phyloP scores from a whole-genome alignment of 768 basidiomycete genomes.

The Amanita rimosa region DNA sequence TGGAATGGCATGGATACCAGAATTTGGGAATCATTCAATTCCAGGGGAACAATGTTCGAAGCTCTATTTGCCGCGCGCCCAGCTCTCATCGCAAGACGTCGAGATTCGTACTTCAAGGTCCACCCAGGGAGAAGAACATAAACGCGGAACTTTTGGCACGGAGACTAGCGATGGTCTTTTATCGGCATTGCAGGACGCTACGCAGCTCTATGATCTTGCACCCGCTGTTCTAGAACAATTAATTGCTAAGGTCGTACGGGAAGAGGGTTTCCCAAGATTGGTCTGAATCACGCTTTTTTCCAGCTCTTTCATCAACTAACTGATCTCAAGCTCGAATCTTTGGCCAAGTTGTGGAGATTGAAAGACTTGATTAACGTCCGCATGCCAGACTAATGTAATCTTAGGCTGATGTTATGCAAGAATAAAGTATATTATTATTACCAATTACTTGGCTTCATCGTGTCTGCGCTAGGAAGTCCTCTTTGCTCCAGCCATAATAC shows the following conservation, averaged over 20 bases:
- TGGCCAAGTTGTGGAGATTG: slow-evolving; percentile 42
- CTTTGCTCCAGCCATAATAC: slow-evolving; percentile 57
- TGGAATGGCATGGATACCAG: background rate
- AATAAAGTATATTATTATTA: background rate
- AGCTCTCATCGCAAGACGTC: slow-evolving; percentile 1
- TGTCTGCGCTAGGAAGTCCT: slow-evolving; percentile 20
- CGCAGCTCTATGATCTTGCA: slow-evolving; percentile 44
- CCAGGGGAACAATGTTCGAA: background rate
- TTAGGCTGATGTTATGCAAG: no score
- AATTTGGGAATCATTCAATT: background rate
- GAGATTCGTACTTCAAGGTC: background rate
- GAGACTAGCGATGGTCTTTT: slow-evolving; percentile 15
- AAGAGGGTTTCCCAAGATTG: slow-evolving; percentile 70
- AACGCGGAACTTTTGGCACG: background rate
- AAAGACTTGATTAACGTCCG: slow-evolving; percentile 24
- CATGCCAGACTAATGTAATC: background rate
- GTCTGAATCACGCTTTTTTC: slow-evolving; percentile 25
- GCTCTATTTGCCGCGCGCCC: background rate
- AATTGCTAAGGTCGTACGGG: slow-evolving; percentile 51
- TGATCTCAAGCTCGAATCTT: slow-evolving; percentile 33
- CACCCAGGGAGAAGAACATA: background rate
- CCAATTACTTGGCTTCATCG: background rate
- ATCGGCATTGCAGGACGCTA: slow-evolving; percentile 29
- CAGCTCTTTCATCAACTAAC: background rate
- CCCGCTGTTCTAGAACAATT: slow-evolving; percentile 40